These are phyloP conservation scores for Nicotiana tabacum DNA, from an alignment of 257 asterid species.

Conservation along the genomic window DNA sequence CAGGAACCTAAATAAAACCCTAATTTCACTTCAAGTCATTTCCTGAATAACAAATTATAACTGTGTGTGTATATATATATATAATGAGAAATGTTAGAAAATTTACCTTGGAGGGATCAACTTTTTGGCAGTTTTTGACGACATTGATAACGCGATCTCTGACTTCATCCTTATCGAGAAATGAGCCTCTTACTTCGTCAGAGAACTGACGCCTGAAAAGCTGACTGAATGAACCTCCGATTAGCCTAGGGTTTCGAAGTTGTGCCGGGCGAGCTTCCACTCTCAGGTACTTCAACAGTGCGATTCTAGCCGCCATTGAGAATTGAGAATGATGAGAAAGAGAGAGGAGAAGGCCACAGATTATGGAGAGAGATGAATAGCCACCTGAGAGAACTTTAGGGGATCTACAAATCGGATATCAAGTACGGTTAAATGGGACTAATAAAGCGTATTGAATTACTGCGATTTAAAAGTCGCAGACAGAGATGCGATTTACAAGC, in stretches of 20 bases:
- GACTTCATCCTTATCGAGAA: slow-evolving; percentile 11
- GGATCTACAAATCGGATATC: too few relatives aligned
- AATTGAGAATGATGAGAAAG: neutral
- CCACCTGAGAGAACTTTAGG: too few relatives aligned
- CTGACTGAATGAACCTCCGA: neutral
- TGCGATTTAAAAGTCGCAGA: too few relatives aligned
- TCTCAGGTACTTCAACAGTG: slow-evolving; percentile 5
- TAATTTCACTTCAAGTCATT: neutral
- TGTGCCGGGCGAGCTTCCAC: neutral
- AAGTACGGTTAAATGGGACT: too few relatives aligned
- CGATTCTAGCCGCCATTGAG: slow-evolving; percentile 1
- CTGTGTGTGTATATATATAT: too few relatives aligned
- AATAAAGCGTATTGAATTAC: too few relatives aligned
- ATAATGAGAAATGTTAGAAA: neutral
- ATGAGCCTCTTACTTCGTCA: slow-evolving; percentile 3
- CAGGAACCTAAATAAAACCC: neutral
- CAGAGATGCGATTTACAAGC: too few relatives aligned
- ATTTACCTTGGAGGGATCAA: neutral
- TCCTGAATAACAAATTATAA: neutral
- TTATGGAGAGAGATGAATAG: neutral
- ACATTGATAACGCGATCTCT: neutral
- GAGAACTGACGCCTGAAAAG: neutral
- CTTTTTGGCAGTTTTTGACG: slow-evolving; percentile 3
- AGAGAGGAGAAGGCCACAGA: neutral
- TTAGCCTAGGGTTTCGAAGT: neutral